These are phyloP conservation scores for Suillus fuscotomentosus DNA, from an alignment of 768 basidiomycete genomes.

Conservation along the genomic window DNA sequence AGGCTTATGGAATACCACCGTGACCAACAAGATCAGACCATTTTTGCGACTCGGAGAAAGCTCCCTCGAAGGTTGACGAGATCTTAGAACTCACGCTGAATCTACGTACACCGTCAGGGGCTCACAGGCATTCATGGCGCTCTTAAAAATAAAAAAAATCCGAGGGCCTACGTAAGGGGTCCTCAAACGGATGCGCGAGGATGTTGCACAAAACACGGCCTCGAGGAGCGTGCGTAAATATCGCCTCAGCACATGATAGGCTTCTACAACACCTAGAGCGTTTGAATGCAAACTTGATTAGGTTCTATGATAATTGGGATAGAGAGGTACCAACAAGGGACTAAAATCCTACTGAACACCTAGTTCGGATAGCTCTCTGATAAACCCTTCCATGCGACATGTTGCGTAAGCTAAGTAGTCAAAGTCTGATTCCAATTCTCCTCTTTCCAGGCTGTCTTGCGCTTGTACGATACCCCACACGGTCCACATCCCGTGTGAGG, in stretches of 20 bases:
- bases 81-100: not conserved
- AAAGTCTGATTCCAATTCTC: conserved; percentile 70
- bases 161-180: not conserved
- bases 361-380: conserved; percentile 50
- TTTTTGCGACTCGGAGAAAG: not conserved
- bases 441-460: conserved; percentile 63
- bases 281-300: not conserved
- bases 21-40: not conserved
- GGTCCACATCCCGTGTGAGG: conserved; percentile 90
- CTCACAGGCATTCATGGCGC: not conserved
- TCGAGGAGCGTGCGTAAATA: not conserved
- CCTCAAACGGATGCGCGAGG: not conserved
- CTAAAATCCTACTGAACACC: conserved; percentile 24
- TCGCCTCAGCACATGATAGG: not conserved
- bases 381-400: conserved; percentile 65
- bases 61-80: not conserved
- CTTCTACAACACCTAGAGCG: not conserved
- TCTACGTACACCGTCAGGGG: not conserved
- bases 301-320: not conserved
- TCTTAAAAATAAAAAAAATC: not conserved
- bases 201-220: not conserved
- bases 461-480: conserved; percentile 95
- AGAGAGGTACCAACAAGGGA: not conserved
- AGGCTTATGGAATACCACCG: not conserved
- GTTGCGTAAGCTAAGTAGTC: conserved; percentile 85